A percentile compares a stretch with the other conserved stretches of the same genome.
These are phyloP conservation scores for Diplodia mutila DNA, from an alignment of 2,329 filamentous ascomycete species.

Conservation along the genomic window DNA sequence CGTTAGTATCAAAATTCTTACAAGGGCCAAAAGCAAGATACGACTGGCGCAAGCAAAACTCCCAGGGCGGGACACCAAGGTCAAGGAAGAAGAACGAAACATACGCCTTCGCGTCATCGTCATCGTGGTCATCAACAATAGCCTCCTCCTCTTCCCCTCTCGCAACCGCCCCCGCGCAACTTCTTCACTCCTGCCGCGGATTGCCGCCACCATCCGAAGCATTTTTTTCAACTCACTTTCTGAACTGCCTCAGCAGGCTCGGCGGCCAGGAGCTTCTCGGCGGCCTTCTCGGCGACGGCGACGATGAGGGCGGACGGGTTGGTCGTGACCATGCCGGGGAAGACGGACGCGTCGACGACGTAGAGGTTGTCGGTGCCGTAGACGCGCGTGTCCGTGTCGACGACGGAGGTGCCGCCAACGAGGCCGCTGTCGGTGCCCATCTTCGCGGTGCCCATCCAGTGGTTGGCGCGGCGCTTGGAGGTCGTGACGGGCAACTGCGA, in stretches of 20 bases:
- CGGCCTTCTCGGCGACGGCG: slow-evolving; percentile 41
- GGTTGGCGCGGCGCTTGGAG: slow-evolving; percentile 47
- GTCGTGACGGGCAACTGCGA: slow-evolving; percentile 41
- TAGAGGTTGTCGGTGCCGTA: slow-evolving; percentile 52
- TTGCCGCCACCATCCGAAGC: slow-evolving; percentile 4
- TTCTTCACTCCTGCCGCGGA: not conserved
- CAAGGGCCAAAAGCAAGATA: not conserved
- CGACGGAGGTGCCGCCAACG: slow-evolving; percentile 49
- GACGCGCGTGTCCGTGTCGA: slow-evolving; percentile 56
- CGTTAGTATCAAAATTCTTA: not conserved
- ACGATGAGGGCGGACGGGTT: slow-evolving; percentile 47
- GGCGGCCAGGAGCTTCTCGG: slow-evolving; percentile 40
- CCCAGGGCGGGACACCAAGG: not conserved
- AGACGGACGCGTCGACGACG: slow-evolving; percentile 54
- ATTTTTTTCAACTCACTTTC: slow-evolving; percentile 24
- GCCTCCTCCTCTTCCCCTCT: too few relatives aligned
- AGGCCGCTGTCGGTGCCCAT: slow-evolving; percentile 51
- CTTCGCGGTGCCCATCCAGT: slow-evolving; percentile 62
- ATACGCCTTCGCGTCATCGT: not conserved
- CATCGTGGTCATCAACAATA: not conserved
- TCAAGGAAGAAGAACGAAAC: not conserved
- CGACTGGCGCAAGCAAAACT: not conserved
- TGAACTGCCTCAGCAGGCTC: slow-evolving; percentile 12
- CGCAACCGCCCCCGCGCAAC: slow-evolving; percentile 21
- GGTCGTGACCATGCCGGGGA: slow-evolving; percentile 47